These are phyloP conservation scores for Zygoascus ofunaensis DNA, from an alignment of 805 yeast species.

Conservation along the genomic window DNA sequence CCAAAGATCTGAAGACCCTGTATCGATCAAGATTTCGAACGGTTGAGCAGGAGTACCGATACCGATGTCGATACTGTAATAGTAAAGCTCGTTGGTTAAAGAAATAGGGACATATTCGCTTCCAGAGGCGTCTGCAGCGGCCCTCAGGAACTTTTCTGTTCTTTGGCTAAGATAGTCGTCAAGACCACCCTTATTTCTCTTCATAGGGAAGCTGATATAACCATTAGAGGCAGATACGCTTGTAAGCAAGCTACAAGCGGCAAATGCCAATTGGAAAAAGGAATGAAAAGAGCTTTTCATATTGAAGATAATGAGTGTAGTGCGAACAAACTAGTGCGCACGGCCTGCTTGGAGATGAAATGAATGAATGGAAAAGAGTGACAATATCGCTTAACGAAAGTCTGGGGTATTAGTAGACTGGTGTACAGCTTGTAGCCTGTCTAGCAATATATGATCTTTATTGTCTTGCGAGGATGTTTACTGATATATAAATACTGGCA, in stretches of 20 bases:
- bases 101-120: neutral
- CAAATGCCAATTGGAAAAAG: neutral
- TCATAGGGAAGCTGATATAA: neutral
- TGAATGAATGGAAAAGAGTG: too few relatives aligned
- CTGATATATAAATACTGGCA: too few relatives aligned
- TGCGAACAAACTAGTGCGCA: too few relatives aligned
- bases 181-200: neutral
- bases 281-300: too few relatives aligned
- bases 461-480: too few relatives aligned
- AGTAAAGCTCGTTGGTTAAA: neutral
- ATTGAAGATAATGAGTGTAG: too few relatives aligned
- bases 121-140: neutral
- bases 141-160: neutral
- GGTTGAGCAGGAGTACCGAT: slow-evolving; percentile 39
- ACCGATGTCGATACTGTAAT: slow-evolving; percentile 51
- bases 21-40: slow-evolving; percentile 36
- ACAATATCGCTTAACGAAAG: too few relatives aligned
- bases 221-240: neutral
- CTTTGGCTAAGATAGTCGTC: neutral
- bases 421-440: too few relatives aligned
- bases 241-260: neutral
- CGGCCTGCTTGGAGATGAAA: too few relatives aligned
- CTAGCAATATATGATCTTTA: too few relatives aligned
- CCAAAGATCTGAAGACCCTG: slow-evolving; percentile 46
- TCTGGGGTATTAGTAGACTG: too few relatives aligned